These are phyloP conservation scores for Cucumis hystrix DNA, from an alignment of 306 rosid genomes.

Conservation along the genomic window DNA sequence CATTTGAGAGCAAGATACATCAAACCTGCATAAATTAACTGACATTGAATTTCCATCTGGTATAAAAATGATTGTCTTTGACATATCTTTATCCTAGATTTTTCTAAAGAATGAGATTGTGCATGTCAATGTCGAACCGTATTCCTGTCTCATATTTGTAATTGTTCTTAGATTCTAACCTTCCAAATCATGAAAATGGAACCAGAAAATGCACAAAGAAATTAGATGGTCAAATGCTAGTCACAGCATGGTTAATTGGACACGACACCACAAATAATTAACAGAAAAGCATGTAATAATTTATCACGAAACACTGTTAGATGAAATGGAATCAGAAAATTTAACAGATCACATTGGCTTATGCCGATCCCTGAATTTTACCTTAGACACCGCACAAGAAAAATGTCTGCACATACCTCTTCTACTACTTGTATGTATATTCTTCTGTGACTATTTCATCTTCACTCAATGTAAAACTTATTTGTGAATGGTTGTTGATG, in stretches of 20 bases:
- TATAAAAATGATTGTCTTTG: no score
- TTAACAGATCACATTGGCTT: not conserved
- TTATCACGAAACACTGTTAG: not conserved
- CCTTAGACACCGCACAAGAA: not conserved
- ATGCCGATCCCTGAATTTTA: not conserved
- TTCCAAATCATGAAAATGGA: not conserved
- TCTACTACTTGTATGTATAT: conserved; percentile 18
- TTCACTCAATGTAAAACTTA: conserved; percentile 78
- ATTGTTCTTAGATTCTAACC: not conserved
- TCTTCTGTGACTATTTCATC: conserved; percentile 9
- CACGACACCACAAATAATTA: not conserved
- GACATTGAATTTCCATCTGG: no score
- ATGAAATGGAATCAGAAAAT: not conserved
- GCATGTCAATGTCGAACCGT: no score
- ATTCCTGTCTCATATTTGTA: no score
- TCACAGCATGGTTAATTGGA: not conserved
- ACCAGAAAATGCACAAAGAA: not conserved
- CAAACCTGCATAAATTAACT: no score
- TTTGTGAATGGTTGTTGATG: conserved; percentile 39
- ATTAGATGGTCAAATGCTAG: not conserved
- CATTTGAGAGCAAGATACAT: no score
- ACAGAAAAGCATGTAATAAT: not conserved
- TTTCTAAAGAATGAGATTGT: no score
- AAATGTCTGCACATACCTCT: conserved; percentile 1
- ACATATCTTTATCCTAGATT: no score